These are phyloP conservation scores for Trichophyton mentagrophytes DNA, from an alignment of 2,329 filamentous ascomycete species.

Conservation along the genomic window DNA sequence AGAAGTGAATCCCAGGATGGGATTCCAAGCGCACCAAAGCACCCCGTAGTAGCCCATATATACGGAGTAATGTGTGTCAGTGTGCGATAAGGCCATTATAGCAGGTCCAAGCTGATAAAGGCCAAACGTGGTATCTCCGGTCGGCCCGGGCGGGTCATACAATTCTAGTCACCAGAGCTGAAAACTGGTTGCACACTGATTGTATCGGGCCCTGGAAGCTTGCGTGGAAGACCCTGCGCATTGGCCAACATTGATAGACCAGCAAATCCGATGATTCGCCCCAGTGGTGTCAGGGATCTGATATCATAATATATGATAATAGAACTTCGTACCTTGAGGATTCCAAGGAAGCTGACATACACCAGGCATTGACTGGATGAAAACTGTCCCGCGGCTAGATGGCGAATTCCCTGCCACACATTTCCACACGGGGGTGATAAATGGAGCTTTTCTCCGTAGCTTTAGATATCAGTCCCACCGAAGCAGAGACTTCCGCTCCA, in stretches of 20 bases:
- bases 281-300: not conserved
- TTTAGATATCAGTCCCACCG: not conserved
- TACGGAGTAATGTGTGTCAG: too few species aligned
- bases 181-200: not conserved
- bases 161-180: too few species aligned
- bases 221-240: not conserved
- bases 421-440: not conserved
- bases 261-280: not conserved
- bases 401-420: not conserved
- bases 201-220: not conserved
- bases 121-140: not conserved
- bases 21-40: not conserved
- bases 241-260: not conserved
- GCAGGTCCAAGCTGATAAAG: not conserved
- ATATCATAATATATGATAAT: conserved; percentile 2
- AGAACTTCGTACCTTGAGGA: not conserved
- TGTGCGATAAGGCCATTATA: not conserved
- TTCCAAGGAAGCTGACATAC: not conserved
- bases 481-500: not conserved
- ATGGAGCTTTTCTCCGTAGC: not conserved
- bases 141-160: not conserved
- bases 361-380: not conserved
- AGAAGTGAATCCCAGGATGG: not conserved
- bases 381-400: not conserved
- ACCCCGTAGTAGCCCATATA: not conserved